Base-by-base conservation (phyloP, 1,139 yeast species). In the Geotrichum candidum region DNA sequence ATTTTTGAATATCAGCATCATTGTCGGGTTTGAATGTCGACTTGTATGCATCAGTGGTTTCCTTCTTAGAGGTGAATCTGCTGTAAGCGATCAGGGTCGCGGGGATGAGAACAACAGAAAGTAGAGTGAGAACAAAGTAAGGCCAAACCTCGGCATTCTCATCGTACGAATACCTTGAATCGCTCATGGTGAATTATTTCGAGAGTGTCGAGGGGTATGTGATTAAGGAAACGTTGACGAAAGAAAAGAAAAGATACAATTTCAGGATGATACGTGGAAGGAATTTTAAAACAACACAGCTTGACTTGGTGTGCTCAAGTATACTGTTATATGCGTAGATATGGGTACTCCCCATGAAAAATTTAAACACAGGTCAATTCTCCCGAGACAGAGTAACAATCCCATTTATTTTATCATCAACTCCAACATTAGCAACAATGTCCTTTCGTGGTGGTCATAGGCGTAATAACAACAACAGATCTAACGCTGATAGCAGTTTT, bases 61-160 rank as follows among this genome's bases (percentile, higher is more conserved):
- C 62, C n/a, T 55, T 56, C 45, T 55, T 59, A 11, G 61, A 57
- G 3, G 62, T 57, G 18, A 56, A 51, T 46, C 64, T 45, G 9
- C 51, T n/a, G 52, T 52, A 41, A 67, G 84, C 80, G 55, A 78
- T 74, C 22, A 84, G 67, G 0, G 97, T 87, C 63, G 84, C 72
- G 5, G 98, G 97, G 53, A 90, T 75, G 65, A 90, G 80, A 33
- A 86, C 82, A 60, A 84, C 81, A 13, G 85, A 74, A 60, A 88
- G 78, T 62, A 91, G 77, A 1, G 98, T 94, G 71, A 90, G 77
- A 62, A 88, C 84, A 72, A 92, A 94, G 73, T 87, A 91, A 54
- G 99, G 99, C 98, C 98, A 94, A 6, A 96, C 91, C 70, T 90
- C 96, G 55, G 94, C 86, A 69, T 86, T 84, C 74, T 91, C 98